Evolutionary conservation across 192 early-diverging fungal species (phyloP), one percentile per base, ranked within the genome.

Genomic region (Podila horticola): DNA sequence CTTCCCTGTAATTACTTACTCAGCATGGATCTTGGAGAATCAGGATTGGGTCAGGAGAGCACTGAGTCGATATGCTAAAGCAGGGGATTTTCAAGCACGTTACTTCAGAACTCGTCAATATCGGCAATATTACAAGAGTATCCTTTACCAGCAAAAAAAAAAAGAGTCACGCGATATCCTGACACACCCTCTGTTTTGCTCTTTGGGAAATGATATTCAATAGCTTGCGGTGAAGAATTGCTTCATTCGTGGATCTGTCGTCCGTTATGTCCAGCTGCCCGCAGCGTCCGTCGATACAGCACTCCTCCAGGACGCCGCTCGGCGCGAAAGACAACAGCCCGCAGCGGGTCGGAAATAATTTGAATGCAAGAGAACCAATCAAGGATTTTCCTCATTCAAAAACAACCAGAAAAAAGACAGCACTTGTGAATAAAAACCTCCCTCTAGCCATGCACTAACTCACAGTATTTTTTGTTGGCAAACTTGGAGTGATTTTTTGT

Each of bases 221-320:
- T 74, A 96, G 94, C 91, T 96, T 72, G 90, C 96, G 6, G 94
- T 99, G 19, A 98, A 98, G 76, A 99, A 99, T 88, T 98, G 97
- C 82, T 99, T 99, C 83, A 98, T 99, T 74, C 93, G 98, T 68
- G 98, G 98, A 22, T 98, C 97, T 7, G 98, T 99, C 1, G 97
- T 99, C 38, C 91, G 98, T 29, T 99, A 99, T 70, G 97, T 99
- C 28, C 91, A 94, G 66, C 75, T 99, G 45, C 96, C 96, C 2
- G 85, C 94, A 6, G 86, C 89, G 33, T 91, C 93, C 13, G 95
- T 99, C 22, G 97, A 99, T 79, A 98, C 95, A 20, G 95, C 94
- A 52, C 77, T 99, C 67, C 81, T 99, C 59, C 98, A 99, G 76
- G 98, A 99, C 81, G 98, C 98, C 3, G 93, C 98, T 6, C 85